These are phyloP conservation scores for Cruciata laevipes DNA, from an alignment of 257 asterid species.

Conservation along the genomic window DNA sequence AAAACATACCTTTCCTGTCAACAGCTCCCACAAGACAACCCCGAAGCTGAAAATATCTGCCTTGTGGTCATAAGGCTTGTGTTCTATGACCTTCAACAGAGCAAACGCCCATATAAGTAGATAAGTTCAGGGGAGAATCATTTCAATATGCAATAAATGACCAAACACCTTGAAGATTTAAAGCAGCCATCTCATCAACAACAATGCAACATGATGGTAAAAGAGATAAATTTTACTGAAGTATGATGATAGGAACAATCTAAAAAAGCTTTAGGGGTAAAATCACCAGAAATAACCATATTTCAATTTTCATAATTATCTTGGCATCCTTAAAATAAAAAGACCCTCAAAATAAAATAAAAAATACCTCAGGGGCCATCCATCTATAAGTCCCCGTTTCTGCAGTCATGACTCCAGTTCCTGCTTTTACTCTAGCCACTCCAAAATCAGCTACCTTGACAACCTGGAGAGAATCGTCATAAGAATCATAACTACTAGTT, in stretches of 20 bases:
- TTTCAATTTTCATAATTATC: neutral
- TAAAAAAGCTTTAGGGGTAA: neutral
- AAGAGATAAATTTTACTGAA: neutral
- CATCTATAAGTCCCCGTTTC: conserved; percentile 98
- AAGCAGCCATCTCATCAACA: neutral
- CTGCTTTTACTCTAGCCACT: conserved; percentile 95
- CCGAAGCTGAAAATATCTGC: conserved; percentile 96
- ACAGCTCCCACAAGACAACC: conserved; percentile 83
- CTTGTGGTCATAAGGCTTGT: conserved; percentile 89
- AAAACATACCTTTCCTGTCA: conserved; percentile 77
- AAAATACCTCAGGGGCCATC: conserved; percentile 99
- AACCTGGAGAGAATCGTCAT: conserved; percentile 43
- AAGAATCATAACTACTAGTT: neutral
- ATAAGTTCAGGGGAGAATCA: conserved; percentile 5
- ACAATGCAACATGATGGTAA: too few species aligned
- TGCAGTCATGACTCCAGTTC: conserved; percentile 97
- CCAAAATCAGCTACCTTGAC: conserved; percentile 99
- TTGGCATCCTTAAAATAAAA: neutral
- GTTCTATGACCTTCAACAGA: conserved; percentile 77
- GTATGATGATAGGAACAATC: neutral
- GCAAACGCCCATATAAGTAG: conserved; percentile 21
- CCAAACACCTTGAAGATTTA: neutral
- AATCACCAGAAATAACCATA: neutral
- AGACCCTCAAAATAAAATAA: neutral
- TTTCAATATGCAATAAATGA: neutral